Base-by-base conservation (phyloP, 208 protist species). In the Kentomonas sorsogonicus region DNA sequence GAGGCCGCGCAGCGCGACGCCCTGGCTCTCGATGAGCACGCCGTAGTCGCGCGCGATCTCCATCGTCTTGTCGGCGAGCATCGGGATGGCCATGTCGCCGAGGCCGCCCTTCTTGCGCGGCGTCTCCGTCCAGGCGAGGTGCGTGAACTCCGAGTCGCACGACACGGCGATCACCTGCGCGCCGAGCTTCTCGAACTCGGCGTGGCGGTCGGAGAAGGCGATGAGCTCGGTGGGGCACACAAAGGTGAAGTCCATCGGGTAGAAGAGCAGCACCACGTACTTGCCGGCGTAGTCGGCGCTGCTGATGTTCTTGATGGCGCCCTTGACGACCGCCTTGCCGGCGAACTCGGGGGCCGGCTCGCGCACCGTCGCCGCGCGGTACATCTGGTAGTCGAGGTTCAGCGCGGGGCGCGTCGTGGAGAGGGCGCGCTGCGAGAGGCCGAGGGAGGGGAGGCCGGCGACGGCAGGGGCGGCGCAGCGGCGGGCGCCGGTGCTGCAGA, bases 221-320 rank as follows among this genome's bases (percentile, higher is more conserved):
- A 91, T 94, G 53, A 99, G 95, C 79, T 98, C 97, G 18, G 97
- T 98, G 31, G 97, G 97, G 79, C 97, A 98, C 2, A 98, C 96
- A 77, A 98, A 98, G 0, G 96, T 98, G 74, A 98, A 98, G 66
- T 98, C 96, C 63, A 98, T 83, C 22, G 96, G 96, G 63, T 98
- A 98, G 74, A 98, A 98, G 55, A 98, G 83, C 4, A 98, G 77
- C 46, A 98, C 89, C 16, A 98, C 39, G 51, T 96, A 98, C 70
- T 96, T 97, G 41, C 93, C 94, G 53, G 79, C 82, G 86, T 91
- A 97, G 63, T 98, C 90, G 26, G 70, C 76, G 16, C 88, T 82
- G 56, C 66, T 93, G 69, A 98, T 80, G 30, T 88, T 78, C 75
- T 94, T 92, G 54, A 98, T 96, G 29, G 94, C 83, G 41, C 95